phyloP scores from a whole-genome alignment of 441 rosid species.

The Bocquillonia castaneifolia region DNA sequence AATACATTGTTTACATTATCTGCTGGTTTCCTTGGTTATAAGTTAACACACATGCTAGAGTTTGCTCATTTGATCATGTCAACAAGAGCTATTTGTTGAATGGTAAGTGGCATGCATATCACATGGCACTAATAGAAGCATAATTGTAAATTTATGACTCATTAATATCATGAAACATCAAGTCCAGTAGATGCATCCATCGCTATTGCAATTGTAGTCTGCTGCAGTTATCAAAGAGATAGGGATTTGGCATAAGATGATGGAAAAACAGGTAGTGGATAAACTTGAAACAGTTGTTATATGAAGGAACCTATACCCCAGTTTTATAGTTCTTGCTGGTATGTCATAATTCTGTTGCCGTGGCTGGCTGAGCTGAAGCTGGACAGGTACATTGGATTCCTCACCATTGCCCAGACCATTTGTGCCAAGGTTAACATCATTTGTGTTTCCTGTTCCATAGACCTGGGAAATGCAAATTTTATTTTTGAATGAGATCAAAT shows the following conservation, averaged over 20 bases:
- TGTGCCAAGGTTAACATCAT: slow-evolving; percentile 43
- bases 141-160: slow-evolving; percentile 23
- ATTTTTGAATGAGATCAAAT: slow-evolving; percentile 29
- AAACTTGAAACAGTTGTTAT: slow-evolving; percentile 9
- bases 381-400: slow-evolving; percentile 55
- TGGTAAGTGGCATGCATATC: slow-evolving; percentile 37
- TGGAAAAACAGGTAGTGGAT: slow-evolving; percentile 8
- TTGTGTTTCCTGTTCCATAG: slow-evolving; percentile 53
- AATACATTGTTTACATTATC: slow-evolving; percentile 32
- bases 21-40: slow-evolving; percentile 17
- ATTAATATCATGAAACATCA: slow-evolving; percentile 26
- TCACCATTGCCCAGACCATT: slow-evolving; percentile 44
- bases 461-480: slow-evolving; percentile 42
- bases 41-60: slow-evolving; percentile 27
- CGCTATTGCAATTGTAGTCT: slow-evolving; percentile 55
- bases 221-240: slow-evolving; percentile 38
- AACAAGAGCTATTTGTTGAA: slow-evolving; percentile 28
- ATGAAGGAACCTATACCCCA: slow-evolving; percentile 43
- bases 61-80: slow-evolving; percentile 27
- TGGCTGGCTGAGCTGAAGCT: slow-evolving; percentile 93
- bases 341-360: slow-evolving; percentile 49
- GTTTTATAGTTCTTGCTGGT: slow-evolving; percentile 41
- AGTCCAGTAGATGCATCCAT: slow-evolving; percentile 27
- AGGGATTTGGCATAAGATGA: slow-evolving; percentile 24
- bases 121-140: slow-evolving; percentile 34